Percentiles rank a stretch among this genome's conserved stretches.
Evolutionary conservation across 495 filamentous ascomycete genomes (phyloP).

Genomic region (Talaromyces borbonicus): DNA sequence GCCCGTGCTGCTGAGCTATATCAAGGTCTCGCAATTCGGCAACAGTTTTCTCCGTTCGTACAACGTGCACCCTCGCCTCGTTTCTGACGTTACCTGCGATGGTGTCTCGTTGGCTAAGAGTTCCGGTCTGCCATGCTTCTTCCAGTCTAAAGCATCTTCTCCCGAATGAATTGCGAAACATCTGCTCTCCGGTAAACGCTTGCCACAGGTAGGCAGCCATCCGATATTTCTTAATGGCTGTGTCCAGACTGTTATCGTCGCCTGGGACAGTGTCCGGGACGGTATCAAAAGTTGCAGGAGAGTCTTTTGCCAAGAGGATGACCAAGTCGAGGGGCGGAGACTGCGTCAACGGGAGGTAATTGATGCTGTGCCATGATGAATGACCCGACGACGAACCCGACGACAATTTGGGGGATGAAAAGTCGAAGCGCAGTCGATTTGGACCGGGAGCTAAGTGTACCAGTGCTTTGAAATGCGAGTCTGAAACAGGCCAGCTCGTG

Average conservation of each 20-base stretch:
- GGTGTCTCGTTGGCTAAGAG: slow-evolving; percentile 59
- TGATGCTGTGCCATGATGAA: slow-evolving; percentile 67
- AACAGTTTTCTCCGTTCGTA: slow-evolving; percentile 73
- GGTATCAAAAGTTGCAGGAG: slow-evolving; percentile 76
- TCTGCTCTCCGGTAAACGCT: slow-evolving; percentile 89
- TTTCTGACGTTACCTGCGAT: slow-evolving; percentile 66
- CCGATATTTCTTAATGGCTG: slow-evolving; percentile 73
- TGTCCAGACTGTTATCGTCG: slow-evolving; percentile 73
- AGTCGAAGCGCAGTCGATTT: slow-evolving; percentile 79
- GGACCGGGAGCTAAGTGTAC: slow-evolving; percentile 80
- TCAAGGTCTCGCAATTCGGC: slow-evolving; percentile 71
- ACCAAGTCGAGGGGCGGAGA: slow-evolving; percentile 76
- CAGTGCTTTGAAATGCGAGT: slow-evolving; percentile 82
- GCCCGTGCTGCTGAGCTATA: slow-evolving; percentile 66
- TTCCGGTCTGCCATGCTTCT: slow-evolving; percentile 83
- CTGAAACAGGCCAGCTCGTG: slow-evolving; percentile 71
- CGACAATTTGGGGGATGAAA: slow-evolving; percentile 68
- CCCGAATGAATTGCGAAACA: slow-evolving; percentile 78
- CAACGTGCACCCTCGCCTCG: slow-evolving; percentile 78
- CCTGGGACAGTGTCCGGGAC: slow-evolving; percentile 61
- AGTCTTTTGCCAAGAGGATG: slow-evolving; percentile 77
- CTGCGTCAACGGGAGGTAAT: slow-evolving; percentile 70
- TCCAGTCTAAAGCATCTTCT: slow-evolving; percentile 81
- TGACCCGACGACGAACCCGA: slow-evolving; percentile 62
- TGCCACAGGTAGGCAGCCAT: slow-evolving; percentile 95